Evolutionary conservation across 169 alveolate species (phyloP), one percentile per base, ranked within the genome.

Genomic region (Plasmodium fragile): DNA sequence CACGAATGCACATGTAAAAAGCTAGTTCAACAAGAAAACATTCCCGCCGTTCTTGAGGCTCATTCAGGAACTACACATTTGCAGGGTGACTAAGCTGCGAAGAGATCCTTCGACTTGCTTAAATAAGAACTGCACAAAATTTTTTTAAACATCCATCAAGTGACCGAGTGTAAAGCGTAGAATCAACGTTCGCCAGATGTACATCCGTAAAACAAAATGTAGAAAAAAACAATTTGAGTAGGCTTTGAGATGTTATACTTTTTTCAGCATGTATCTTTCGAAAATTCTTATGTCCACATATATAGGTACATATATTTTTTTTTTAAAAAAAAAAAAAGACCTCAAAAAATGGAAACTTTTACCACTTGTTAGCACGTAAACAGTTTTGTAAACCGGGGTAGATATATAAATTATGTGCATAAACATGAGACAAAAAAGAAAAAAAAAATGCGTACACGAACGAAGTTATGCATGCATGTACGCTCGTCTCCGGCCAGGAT

Each of bases 331-430:
- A 79, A 79, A 79, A 79, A 78, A 79, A 41, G 34, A 45, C 59
- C 75, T 79, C 55, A 16, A 32, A 79, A 79, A 79, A 79, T 18
- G 85, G 75, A 18, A 79, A 13, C 55, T 79, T 22, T 41, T 28
- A 79, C 52, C 59, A 79, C 18, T 79, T 79, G 85, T 79, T 79
- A 59, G 34, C 28, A 59, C 34, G 75, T 59, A 6, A 22, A 25
- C 75, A 59, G 28, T 59, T 59, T 59, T 59, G 36, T 59, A 59
- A 59, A 59, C 75, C 34, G 28, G 34, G 13, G 34, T 59, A 59
- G 75, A 25, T 59, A 7, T 11, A 22, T 59, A 4, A n/a, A 59
- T 59, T 0, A 16, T 59, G 75, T 59, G 75, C 28, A 2, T 59
- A 5, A 59, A 59, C 34, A 59, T 59, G 75, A 59, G 75, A 59